These are phyloP conservation scores for Trichosporon sp. DNA, from an alignment of 1,284 basidiomycete genomes.

Conservation along the genomic window DNA sequence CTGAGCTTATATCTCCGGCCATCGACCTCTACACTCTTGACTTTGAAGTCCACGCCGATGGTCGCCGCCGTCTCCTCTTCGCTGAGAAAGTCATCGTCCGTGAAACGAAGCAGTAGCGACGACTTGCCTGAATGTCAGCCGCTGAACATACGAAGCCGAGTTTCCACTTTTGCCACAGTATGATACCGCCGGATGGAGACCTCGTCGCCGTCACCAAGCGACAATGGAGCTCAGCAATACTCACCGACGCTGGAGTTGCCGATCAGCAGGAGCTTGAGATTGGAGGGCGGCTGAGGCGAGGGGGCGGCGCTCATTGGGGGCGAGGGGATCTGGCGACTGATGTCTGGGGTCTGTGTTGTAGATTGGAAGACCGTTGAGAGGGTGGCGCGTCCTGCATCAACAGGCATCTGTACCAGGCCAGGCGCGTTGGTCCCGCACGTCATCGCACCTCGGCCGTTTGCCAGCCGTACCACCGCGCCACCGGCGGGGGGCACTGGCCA, in stretches of 20 bases:
- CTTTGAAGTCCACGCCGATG: conserved; percentile 59
- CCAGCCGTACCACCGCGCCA: too few species aligned
- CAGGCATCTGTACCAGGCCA: not conserved
- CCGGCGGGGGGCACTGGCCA: not conserved
- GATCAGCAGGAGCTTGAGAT: conserved; percentile 54
- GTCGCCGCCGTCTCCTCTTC: conserved; percentile 92
- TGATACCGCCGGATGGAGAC: not conserved
- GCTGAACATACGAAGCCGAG: too few species aligned
- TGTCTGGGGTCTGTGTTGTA: not conserved
- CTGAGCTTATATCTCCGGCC: conserved; percentile 54
- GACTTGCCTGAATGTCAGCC: conserved; percentile 52
- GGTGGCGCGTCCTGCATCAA: not conserved
- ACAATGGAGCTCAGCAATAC: conserved; percentile 48
- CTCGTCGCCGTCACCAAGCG: not conserved
- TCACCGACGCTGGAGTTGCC: conserved; percentile 88
- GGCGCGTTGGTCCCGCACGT: not conserved
- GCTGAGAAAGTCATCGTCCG: conserved; percentile 90
- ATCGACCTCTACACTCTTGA: conserved; percentile 51
- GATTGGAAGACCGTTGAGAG: not conserved
- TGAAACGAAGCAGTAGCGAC: conserved; percentile 84
- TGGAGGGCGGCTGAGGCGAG: conserved; percentile 17
- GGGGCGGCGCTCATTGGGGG: not conserved
- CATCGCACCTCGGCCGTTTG: not conserved
- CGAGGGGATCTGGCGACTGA: not conserved
- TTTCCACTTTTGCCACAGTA: not conserved